Percentiles rank a stretch among this genome's conserved stretches.
Conservation (phyloP, 768 basidiomycete genomes). For the Neoboletus brunneissimus region DNA sequence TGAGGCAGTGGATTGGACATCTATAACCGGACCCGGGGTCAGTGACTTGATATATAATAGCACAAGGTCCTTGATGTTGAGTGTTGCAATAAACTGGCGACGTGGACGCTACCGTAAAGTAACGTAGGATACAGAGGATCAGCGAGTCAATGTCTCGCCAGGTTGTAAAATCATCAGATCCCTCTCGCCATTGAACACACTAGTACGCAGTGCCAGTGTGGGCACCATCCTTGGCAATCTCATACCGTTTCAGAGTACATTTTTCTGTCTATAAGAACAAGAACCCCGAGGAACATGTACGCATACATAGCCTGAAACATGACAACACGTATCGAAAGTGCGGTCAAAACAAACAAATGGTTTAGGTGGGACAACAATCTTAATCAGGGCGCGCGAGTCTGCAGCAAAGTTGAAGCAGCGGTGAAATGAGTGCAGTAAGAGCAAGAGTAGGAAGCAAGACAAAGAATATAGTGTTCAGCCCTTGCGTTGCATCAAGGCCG, state of each 20-base stretch:
- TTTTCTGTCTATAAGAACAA: constrained; percentile 7
- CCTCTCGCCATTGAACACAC: neutral
- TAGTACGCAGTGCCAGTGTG: neutral
- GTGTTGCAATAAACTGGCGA: neutral
- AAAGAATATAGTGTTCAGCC: constrained; percentile 12
- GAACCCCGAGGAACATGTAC: neutral
- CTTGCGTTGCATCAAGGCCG: constrained; percentile 27
- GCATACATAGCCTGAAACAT: constrained; percentile 17
- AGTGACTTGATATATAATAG: no score
- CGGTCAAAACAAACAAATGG: constrained; percentile 11
- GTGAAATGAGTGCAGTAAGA: constrained; percentile 2
- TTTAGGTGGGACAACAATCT: neutral
- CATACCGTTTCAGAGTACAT: neutral
- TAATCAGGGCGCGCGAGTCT: constrained; percentile 1
- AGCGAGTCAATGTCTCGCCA: neutral
- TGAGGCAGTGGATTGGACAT: constrained; percentile 1
- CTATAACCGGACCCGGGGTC: no score
- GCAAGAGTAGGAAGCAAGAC: constrained; percentile 1
- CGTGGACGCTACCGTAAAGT: neutral
- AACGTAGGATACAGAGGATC: neutral
- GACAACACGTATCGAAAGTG: constrained; percentile 5
- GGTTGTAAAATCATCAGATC: neutral
- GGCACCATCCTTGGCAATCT: neutral
- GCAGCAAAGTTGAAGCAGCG: neutral
- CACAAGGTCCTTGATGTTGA: neutral